Conservation (phyloP, 768 basidiomycete genomes). For the Auriculariales sp. region DNA sequence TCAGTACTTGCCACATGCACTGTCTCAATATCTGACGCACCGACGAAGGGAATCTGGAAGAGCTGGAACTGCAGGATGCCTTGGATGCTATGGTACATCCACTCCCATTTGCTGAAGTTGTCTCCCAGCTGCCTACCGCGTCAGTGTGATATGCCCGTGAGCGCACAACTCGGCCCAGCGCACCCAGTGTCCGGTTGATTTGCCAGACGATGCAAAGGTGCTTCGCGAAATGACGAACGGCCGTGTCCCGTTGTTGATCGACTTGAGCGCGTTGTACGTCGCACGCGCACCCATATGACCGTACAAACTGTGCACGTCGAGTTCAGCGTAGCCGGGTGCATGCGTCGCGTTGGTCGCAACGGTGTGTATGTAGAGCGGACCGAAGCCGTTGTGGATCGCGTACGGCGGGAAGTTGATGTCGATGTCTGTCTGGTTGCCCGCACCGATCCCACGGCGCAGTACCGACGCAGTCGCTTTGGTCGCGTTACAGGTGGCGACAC, state of each 20-base stretch:
- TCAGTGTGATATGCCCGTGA: background rate
- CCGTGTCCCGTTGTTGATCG: slow-evolving; percentile 40
- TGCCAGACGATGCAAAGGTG: slow-evolving; percentile 53
- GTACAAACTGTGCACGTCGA: slow-evolving; percentile 59
- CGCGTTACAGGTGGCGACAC: slow-evolving; percentile 37
- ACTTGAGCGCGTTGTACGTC: slow-evolving; percentile 42
- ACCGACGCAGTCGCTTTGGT: slow-evolving; percentile 9
- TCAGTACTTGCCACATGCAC: background rate
- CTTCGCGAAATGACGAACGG: slow-evolving; percentile 62
- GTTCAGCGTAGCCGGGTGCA: slow-evolving; percentile 41
- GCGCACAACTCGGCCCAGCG: slow-evolving; percentile 6
- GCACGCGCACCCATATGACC: slow-evolving; percentile 58
- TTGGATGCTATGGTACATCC: slow-evolving; percentile 55
- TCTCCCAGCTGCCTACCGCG: slow-evolving; percentile 45
- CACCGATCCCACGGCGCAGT: slow-evolving; percentile 22
- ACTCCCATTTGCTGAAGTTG: slow-evolving; percentile 62
- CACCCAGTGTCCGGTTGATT: slow-evolving; percentile 64
- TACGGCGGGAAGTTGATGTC: slow-evolving; percentile 50
- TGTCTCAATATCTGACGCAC: too few species aligned
- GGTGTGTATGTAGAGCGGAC: slow-evolving; percentile 36
- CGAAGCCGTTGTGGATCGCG: slow-evolving; percentile 52
- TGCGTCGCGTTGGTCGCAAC: slow-evolving; percentile 64
- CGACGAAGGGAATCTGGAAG: slow-evolving; percentile 74
- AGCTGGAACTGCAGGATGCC: slow-evolving; percentile 72
- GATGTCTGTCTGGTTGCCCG: slow-evolving; percentile 25